These are phyloP conservation scores for Podospora tetraspora DNA, from an alignment of 495 filamentous ascomycete genomes.

Conservation along the genomic window DNA sequence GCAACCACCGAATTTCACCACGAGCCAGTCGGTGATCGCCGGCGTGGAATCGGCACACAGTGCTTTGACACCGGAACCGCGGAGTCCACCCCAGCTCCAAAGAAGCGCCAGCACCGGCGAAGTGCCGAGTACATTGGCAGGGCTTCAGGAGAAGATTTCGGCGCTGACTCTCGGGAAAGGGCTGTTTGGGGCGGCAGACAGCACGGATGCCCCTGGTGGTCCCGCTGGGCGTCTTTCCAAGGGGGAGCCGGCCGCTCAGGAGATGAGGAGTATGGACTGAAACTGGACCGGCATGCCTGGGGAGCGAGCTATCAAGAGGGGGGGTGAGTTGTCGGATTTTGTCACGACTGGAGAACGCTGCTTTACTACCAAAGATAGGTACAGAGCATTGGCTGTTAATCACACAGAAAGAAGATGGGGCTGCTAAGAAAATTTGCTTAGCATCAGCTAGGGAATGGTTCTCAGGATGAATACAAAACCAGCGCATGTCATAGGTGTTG, in stretches of 20 bases:
- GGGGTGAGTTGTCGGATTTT: not conserved
- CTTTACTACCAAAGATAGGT: not conserved
- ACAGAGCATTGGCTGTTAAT: not conserved
- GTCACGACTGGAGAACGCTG: not conserved
- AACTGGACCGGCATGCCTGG: not conserved
- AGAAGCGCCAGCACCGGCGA: conserved; percentile 40
- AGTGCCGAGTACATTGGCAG: conserved; percentile 35
- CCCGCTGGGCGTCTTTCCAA: not conserved
- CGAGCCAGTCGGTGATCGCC: conserved; percentile 40
- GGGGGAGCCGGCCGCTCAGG: conserved; percentile 20
- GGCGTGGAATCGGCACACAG: conserved; percentile 39
- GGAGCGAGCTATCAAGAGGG: not conserved
- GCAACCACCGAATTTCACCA: conserved; percentile 31
- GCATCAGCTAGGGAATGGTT: not conserved
- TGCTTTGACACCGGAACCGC: conserved; percentile 33
- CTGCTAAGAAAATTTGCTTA: not conserved
- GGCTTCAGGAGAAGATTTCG: conserved; percentile 44
- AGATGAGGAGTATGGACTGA: conserved; percentile 33
- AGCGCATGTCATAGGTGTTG: not conserved
- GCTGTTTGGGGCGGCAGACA: conserved; percentile 18
- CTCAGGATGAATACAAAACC: not conserved
- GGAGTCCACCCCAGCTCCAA: conserved; percentile 30
- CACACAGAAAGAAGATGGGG: not conserved
- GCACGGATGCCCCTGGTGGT: not conserved
- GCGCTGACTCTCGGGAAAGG: conserved; percentile 39